Conservation (phyloP, 495 filamentous ascomycete species). For the Thermochaetoides thermophila region DNA sequence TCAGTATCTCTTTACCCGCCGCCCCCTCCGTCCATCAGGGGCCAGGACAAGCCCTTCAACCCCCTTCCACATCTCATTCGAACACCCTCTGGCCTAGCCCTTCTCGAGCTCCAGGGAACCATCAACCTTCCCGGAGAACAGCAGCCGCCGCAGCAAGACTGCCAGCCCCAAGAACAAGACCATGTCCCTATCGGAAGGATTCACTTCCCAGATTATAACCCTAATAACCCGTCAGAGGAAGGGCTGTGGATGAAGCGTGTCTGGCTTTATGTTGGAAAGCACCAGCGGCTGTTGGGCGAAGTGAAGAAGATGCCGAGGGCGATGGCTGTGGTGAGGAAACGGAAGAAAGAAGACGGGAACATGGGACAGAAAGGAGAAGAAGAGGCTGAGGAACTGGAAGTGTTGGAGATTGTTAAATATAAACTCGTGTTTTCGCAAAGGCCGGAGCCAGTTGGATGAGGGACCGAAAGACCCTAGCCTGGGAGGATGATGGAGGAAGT, state of each 20-base stretch:
- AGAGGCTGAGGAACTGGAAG: slow-evolving; percentile 29
- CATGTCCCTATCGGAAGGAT: slow-evolving; percentile 53
- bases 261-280: slow-evolving; percentile 73
- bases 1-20: background rate
- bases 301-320: slow-evolving; percentile 70
- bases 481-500: background rate
- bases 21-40: background rate
- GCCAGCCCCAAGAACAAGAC: slow-evolving; percentile 8
- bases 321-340: slow-evolving; percentile 42
- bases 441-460: slow-evolving; percentile 65
- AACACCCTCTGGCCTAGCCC: slow-evolving; percentile 62
- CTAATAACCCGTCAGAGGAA: slow-evolving; percentile 27
- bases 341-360: slow-evolving; percentile 7
- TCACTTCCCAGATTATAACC: slow-evolving; percentile 60
- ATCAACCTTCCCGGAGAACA: slow-evolving; percentile 46
- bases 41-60: slow-evolving; percentile 18
- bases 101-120: slow-evolving; percentile 81
- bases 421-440: slow-evolving; percentile 78
- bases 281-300: slow-evolving; percentile 83
- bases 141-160: slow-evolving; percentile 5
- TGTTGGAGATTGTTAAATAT: slow-evolving; percentile 77
- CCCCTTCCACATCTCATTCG: slow-evolving; percentile 72
- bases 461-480: background rate
- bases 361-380: slow-evolving; percentile 8
- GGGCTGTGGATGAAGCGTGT: slow-evolving; percentile 77